Evolutionary conservation across 1,139 yeast species (phyloP).

Genomic region (Saccharomyces hybrid): DNA sequence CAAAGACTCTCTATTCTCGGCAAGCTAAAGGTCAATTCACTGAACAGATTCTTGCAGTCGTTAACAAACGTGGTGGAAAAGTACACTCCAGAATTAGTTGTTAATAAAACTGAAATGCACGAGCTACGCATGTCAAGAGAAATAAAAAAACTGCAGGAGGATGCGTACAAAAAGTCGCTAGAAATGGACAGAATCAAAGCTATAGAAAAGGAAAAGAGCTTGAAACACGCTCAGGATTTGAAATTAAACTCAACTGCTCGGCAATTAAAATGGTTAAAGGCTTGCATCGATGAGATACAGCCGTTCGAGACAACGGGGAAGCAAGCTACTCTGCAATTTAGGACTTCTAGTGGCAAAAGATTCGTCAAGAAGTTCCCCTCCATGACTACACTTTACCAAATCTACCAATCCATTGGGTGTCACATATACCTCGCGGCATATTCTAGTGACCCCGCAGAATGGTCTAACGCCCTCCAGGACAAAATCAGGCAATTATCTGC

Average conservation of each 20-base stretch:
- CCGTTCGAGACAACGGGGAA: conserved; percentile 11
- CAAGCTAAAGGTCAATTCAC: conserved; percentile 25
- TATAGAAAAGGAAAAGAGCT: conserved; percentile 14
- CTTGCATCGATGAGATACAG: conserved; percentile 13
- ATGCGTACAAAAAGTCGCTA: conserved; percentile 35
- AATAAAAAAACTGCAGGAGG: conserved; percentile 34
- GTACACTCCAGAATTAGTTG: conserved; percentile 33
- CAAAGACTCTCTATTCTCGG: conserved; percentile 32
- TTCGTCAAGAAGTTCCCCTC: conserved; percentile 48
- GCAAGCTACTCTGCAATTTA: conserved; percentile 35
- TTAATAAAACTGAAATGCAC: conserved; percentile 32
- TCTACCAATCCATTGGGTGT: conserved; percentile 59
- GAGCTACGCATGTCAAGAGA: conserved; percentile 34
- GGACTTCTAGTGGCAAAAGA: conserved; percentile 56
- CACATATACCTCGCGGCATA: conserved; percentile 22
- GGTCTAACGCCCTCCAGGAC: conserved; percentile 9
- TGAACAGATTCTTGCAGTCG: conserved; percentile 27
- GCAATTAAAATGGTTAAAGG: conserved; percentile 20
- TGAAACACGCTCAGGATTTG: conserved; percentile 11
- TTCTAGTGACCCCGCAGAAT: conserved; percentile 11
- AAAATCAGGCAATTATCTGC: conserved; percentile 13
- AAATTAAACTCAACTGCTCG: conserved; percentile 8
- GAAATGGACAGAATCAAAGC: conserved; percentile 30
- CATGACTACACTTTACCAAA: conserved; percentile 44
- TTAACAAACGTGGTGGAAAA: conserved; percentile 26